These are phyloP conservation scores for Penicillium argentinense DNA, from an alignment of 495 filamentous ascomycete species.

Conservation along the genomic window DNA sequence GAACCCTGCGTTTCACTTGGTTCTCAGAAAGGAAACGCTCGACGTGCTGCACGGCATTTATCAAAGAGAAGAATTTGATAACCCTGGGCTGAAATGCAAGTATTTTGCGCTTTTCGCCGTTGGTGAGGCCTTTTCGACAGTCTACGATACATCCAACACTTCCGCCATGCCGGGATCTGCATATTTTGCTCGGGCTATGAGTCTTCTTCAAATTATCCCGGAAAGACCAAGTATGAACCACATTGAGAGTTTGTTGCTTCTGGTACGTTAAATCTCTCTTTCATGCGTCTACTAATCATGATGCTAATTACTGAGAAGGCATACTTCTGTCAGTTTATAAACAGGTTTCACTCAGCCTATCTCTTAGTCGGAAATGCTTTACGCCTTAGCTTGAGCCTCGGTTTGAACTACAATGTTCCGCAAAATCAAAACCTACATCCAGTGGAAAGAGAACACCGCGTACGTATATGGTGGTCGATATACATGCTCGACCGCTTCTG, in stretches of 20 bases:
- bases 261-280: slow-evolving; percentile 23
- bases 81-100: slow-evolving; percentile 33
- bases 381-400: slow-evolving; percentile 33
- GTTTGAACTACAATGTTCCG: slow-evolving; percentile 41
- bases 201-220: slow-evolving; percentile 32
- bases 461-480: slow-evolving; percentile 43
- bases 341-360: slow-evolving; percentile 38
- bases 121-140: slow-evolving; percentile 32
- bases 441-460: slow-evolving; percentile 35
- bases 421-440: slow-evolving; percentile 34
- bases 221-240: slow-evolving; percentile 38
- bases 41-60: slow-evolving; percentile 38
- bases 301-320: slow-evolving; percentile 17
- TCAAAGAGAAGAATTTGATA: slow-evolving; percentile 29
- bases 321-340: slow-evolving; percentile 39
- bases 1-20: slow-evolving; percentile 32
- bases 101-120: slow-evolving; percentile 42
- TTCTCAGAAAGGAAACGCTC: slow-evolving; percentile 31
- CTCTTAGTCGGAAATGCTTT: slow-evolving; percentile 37
- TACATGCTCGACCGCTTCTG: slow-evolving; percentile 44
- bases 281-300: not conserved
- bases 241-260: slow-evolving; percentile 34
- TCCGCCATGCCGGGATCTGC: slow-evolving; percentile 31
- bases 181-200: slow-evolving; percentile 36
- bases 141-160: slow-evolving; percentile 19